These are phyloP conservation scores for Podosphaera leucotricha DNA, from an alignment of 2,329 filamentous ascomycete genomes.

Conservation along the genomic window DNA sequence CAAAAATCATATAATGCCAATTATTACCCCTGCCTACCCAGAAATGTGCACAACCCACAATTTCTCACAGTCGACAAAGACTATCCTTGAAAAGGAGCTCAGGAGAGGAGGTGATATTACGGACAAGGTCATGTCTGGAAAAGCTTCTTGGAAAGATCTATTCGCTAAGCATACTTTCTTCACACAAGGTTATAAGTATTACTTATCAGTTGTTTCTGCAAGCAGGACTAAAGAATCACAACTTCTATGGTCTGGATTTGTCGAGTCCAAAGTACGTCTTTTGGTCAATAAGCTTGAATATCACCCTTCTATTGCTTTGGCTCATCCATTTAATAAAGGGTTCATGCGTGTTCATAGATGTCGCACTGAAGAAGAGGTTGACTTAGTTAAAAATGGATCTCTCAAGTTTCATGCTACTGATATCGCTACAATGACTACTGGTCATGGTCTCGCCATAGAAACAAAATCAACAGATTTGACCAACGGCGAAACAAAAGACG, in stretches of 20 bases:
- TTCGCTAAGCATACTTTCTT: conserved; percentile 89
- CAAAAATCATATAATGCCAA: conserved; percentile 77
- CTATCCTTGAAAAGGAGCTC: conserved; percentile 64
- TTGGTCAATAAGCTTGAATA: conserved; percentile 65
- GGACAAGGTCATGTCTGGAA: conserved; percentile 54
- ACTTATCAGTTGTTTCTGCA: conserved; percentile 66
- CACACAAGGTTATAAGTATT: conserved; percentile 82
- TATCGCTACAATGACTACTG: conserved; percentile 13
- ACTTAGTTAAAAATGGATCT: conserved; percentile 36
- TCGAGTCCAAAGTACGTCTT: conserved; percentile 79
- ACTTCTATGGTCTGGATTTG: conserved; percentile 69
- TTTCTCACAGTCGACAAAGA: conserved; percentile 64
- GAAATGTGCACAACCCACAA: conserved; percentile 98
- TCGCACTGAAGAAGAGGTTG: conserved; percentile 33
- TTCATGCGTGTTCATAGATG: conserved; percentile 65
- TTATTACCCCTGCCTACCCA: conserved; percentile 92
- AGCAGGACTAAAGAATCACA: conserved; percentile 68
- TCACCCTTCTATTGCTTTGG: conserved; percentile 55
- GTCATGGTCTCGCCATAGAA: conserved; percentile 20
- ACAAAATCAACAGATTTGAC: conserved; percentile 18
- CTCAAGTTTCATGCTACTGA: conserved; percentile 29
- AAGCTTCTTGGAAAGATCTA: conserved; percentile 62
- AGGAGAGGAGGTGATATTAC: conserved; percentile 54
- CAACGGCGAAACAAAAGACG: conserved; percentile 18
- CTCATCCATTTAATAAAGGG: conserved; percentile 80